A percentile compares a stretch with the other conserved stretches of the same genome.
Conservation (phyloP, 202 grass and related monocot genomes). For the Alloteropsis angusta region DNA sequence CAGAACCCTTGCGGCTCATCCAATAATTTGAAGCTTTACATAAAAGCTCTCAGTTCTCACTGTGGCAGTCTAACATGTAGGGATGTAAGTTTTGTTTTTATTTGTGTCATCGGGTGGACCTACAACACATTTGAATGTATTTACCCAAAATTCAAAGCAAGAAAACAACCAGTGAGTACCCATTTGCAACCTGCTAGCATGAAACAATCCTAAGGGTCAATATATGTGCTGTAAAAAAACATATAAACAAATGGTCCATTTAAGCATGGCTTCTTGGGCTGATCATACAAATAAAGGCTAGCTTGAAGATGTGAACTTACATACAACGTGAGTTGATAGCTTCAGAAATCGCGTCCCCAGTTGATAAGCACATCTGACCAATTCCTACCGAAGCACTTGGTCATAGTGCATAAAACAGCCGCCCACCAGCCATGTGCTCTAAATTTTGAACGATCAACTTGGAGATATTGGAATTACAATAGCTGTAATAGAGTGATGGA, state of each 20-base stretch:
- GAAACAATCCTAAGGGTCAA: neutral
- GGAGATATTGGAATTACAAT: neutral
- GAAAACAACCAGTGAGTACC: neutral
- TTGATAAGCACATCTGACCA: neutral
- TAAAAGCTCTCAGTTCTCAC: too few relatives aligned
- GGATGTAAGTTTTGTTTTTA: neutral
- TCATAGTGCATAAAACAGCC: neutral
- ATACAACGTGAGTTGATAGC: neutral
- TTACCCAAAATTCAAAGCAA: neutral
- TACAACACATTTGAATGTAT: neutral
- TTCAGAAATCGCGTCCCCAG: neutral
- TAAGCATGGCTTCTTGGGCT: neutral
- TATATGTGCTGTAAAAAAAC: too few relatives aligned
- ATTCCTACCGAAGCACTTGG: neutral
- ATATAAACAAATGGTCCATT: neutral
- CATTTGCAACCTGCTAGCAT: neutral
- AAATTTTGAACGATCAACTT: neutral
- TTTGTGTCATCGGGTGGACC: neutral
- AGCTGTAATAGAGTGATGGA: neutral
- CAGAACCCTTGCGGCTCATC: too few relatives aligned
- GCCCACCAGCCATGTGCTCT: neutral
- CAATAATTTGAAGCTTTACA: neutral
- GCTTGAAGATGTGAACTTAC: constrained; percentile 5
- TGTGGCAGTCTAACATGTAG: neutral
- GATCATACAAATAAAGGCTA: neutral